Conservation (phyloP, 2,329 filamentous ascomycete species). For the Cadophora malorum region DNA sequence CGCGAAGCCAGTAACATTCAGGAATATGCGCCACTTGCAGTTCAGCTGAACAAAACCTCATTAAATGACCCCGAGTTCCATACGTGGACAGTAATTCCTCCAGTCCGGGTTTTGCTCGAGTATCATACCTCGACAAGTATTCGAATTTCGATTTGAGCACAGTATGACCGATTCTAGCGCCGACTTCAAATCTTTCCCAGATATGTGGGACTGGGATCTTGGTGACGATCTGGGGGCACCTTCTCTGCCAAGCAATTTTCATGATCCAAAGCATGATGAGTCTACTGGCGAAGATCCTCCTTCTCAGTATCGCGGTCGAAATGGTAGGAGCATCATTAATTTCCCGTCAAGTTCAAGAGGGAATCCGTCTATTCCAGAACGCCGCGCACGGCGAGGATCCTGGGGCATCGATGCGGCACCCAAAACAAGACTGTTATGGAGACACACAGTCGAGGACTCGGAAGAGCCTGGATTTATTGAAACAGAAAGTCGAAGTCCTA, state of each 20-base stretch:
- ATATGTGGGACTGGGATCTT: neutral
- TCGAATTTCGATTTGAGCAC: neutral
- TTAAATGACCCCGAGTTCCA: neutral
- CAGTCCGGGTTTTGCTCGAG: neutral
- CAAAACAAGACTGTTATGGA: neutral
- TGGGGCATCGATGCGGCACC: neutral
- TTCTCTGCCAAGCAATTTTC: neutral
- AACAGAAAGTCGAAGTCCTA: too few species aligned
- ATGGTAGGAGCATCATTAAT: neutral
- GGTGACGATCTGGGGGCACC: neutral
- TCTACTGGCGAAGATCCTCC: neutral
- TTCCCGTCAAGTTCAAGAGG: neutral
- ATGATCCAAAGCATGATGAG: neutral
- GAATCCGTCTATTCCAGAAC: neutral
- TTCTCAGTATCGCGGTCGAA: neutral
- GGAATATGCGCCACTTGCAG: neutral
- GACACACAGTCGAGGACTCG: neutral
- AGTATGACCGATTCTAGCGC: neutral
- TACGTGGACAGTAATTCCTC: neutral
- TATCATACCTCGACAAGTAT: neutral
- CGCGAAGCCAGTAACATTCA: neutral
- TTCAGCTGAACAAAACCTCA: neutral
- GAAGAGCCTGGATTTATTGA: too few species aligned
- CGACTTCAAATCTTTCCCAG: neutral
- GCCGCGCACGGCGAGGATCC: neutral